Evolutionary conservation across 257 asterid genomes (phyloP).

Genomic region (Solanum appendiculatum): DNA sequence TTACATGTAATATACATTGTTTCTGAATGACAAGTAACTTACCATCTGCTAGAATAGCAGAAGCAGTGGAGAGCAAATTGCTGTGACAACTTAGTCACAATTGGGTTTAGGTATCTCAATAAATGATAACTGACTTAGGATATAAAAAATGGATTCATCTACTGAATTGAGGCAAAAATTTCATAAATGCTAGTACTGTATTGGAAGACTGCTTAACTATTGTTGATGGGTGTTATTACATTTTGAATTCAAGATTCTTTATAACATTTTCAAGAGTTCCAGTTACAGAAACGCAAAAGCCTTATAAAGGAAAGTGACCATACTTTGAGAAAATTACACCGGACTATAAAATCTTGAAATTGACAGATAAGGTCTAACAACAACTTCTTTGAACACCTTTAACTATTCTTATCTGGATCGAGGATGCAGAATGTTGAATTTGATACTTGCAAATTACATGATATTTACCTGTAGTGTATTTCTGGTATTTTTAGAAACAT

Average conservation of each 20-base stretch:
- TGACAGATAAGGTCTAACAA: neutral
- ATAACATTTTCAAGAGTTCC: neutral
- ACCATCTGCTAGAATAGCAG: neutral
- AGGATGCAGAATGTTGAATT: neutral
- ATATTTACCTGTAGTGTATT: neutral
- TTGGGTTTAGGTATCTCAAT: neutral
- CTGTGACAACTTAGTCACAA: neutral
- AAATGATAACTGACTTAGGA: neutral
- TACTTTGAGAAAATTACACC: neutral
- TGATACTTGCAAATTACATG: neutral
- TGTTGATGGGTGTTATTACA: neutral
- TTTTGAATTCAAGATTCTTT: neutral
- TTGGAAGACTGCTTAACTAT: neutral
- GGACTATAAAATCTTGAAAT: neutral
- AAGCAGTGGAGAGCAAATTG: neutral
- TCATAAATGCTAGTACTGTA: neutral
- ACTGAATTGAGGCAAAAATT: neutral
- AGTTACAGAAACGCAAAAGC: neutral
- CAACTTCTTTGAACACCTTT: neutral
- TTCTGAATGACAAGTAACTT: neutral
- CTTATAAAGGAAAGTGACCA: neutral
- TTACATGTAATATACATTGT: neutral
- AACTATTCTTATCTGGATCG: neutral
- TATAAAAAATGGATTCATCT: neutral
- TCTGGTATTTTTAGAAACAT: neutral